phyloP scores from a whole-genome alignment of 768 basidiomycete species.

The Leccinellum luteum region DNA sequence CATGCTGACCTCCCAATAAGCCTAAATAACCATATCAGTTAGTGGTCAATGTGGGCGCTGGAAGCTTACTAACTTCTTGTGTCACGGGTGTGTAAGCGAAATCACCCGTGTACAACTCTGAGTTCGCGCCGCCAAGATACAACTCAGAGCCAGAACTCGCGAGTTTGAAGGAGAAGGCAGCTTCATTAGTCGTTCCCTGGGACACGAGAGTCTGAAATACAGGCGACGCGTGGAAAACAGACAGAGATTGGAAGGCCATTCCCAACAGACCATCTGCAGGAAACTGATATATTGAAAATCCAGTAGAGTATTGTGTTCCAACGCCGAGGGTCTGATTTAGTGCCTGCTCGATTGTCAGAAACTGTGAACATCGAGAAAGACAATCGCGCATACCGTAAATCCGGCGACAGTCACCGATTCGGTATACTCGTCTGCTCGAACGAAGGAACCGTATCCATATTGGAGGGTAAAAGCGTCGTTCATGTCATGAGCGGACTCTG shows the following conservation, averaged over 20 bases:
- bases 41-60: background rate
- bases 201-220: constrained; percentile 42
- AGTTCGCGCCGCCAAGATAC: constrained; percentile 51
- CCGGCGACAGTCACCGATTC: constrained; percentile 15
- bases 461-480: background rate
- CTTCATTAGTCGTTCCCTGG: constrained; percentile 30
- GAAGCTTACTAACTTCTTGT: constrained; percentile 2
- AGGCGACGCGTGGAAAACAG: constrained; percentile 32
- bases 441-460: constrained; percentile 1
- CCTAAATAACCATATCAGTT: constrained; percentile 3
- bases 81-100: constrained; percentile 35
- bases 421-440: constrained; percentile 4
- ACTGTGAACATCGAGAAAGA: background rate
- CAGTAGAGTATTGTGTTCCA: constrained; percentile 8
- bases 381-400: constrained; percentile 1
- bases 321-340: constrained; percentile 12
- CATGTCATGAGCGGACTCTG: constrained; percentile 8
- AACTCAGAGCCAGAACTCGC: constrained; percentile 41
- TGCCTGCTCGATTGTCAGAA: constrained; percentile 9
- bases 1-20: constrained; percentile 20
- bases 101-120: constrained; percentile 40
- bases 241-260: constrained; percentile 42
- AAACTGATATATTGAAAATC: background rate
- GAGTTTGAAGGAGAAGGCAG: constrained; percentile 50
- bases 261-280: constrained; percentile 33